Evolutionary conservation across 176 grass and related monocot genomes (phyloP), one percentile per base, ranked within the genome.

Genomic region (Hordeum vulgare): DNA sequence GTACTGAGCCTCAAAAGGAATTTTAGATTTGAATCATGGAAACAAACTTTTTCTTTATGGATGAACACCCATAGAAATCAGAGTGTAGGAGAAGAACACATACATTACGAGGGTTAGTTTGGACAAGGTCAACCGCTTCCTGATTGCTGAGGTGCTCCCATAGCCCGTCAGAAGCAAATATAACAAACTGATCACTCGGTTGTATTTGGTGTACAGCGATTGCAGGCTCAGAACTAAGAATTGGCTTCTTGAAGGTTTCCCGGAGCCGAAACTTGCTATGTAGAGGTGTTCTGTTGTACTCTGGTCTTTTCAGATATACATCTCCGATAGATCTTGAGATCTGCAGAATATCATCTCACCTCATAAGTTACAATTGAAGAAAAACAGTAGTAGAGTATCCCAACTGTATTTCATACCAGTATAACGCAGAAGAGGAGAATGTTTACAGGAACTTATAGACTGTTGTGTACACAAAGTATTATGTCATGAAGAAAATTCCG

Each of bases 71-170:
- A 85, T 31, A n/a, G 13, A 37, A 66, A 70, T 8, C 83, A 10
- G 64, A 56, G 75, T 1, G 3, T 17, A 60, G 45, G 75, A 86
- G 67, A 79, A 90, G 67, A 92, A 82, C 18, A 74, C 90, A 76
- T 97, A 94, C 95, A 71, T 86, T 94, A 58, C 75, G 69, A 75
- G 90, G 86, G 78, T 84, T 85, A 67, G 62, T 90, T 81, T 91
- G 90, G 81, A 94, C 95, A 87, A 97, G 86, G 40, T 92, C 68
- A 56, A 94, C 95, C 64, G 95, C 95, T 77, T 97, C 92, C 86
- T 97, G 88, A 81, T 94, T 94, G 84, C 83, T 91, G 71, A 97
- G 78, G 69, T 97, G 95, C 81, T 94, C 95, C 95, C 95, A 97
- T 28, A 97, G 78, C 33, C 94, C 94, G 54, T 97, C 94, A 18